A percentile compares a stretch with the other conserved stretches of the same genome.
These are phyloP conservation scores for Aechmea fasciata DNA, from an alignment of 176 grass and related monocot genomes.

Conservation along the genomic window DNA sequence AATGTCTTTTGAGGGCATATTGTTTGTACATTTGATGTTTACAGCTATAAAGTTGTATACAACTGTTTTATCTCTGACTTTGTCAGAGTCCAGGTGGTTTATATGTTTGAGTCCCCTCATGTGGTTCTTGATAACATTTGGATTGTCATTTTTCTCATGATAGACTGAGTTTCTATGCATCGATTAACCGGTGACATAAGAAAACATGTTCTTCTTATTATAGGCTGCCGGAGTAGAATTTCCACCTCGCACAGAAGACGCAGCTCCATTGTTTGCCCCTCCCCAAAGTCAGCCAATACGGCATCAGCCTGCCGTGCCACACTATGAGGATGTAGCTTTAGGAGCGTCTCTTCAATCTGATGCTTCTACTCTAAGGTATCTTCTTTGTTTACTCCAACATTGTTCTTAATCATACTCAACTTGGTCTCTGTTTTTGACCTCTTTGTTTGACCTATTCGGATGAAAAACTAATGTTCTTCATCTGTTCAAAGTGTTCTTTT, in stretches of 20 bases:
- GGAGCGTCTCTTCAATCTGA: constrained; percentile 77
- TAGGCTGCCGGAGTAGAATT: constrained; percentile 93
- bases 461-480: no score
- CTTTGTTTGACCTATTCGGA: background rate
- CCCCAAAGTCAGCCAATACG: constrained; percentile 69
- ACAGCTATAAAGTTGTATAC: no score
- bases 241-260: constrained; percentile 70
- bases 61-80: no score
- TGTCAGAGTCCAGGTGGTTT: no score
- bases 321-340: constrained; percentile 67
- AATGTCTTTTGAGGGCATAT: background rate
- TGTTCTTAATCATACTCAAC: constrained; percentile 18
- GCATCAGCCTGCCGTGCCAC: constrained; percentile 45
- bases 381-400: constrained; percentile 3
- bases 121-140: background rate
- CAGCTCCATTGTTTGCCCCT: constrained; percentile 74
- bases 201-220: constrained; percentile 11
- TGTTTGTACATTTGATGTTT: no score
- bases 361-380: constrained; percentile 53
- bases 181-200: constrained; percentile 13
- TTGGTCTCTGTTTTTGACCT: background rate
- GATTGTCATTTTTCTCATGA: background rate
- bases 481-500: no score
- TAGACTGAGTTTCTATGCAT: background rate
- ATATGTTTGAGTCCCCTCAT: background rate